A percentile compares a stretch with the other conserved stretches of the same genome.
Conservation (phyloP, 768 basidiomycete genomes). For the button mushroom (Agaricus bisporus) region DNA sequence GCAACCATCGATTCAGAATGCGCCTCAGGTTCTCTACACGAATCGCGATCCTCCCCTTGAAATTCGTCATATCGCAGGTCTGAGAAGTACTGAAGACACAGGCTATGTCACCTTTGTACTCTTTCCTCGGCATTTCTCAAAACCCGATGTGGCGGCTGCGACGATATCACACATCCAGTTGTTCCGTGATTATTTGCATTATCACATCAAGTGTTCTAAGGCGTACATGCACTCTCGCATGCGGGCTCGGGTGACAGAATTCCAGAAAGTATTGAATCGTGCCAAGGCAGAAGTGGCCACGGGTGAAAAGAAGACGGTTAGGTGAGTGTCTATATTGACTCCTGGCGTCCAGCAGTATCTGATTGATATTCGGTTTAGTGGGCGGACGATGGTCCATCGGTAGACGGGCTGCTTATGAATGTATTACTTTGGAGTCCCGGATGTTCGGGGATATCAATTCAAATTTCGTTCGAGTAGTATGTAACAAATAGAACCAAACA, state of each 20-base stretch:
- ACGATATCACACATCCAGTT: constrained; percentile 95
- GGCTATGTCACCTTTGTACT: constrained; percentile 98
- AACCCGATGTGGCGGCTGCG: constrained; percentile 53
- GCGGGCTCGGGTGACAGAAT: constrained; percentile 89
- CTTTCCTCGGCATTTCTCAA: constrained; percentile 92
- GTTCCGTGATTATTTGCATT: constrained; percentile 98
- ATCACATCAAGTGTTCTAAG: constrained; percentile 98
- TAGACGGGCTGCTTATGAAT: constrained; percentile 25
- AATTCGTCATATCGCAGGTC: constrained; percentile 79
- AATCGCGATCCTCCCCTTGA: constrained; percentile 96
- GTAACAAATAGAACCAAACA: not conserved
- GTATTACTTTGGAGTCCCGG: not conserved
- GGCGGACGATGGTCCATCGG: constrained; percentile 51
- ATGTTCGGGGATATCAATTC: not conserved
- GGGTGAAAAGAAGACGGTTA: constrained; percentile 86
- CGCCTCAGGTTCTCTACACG: constrained; percentile 94
- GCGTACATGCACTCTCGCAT: constrained; percentile 99
- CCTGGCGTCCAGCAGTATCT: constrained; percentile 4
- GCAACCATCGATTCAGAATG: constrained; percentile 88
- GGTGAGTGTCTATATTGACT: constrained; percentile 37
- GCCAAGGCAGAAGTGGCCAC: constrained; percentile 89
- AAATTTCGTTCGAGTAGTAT: not conserved
- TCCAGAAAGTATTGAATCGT: constrained; percentile 92
- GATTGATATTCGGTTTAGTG: constrained; percentile 26
- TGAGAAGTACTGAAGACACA: constrained; percentile 79